Evolutionary conservation across 2,329 filamentous ascomycete genomes (phyloP), one percentile per base, ranked within the genome.

Genomic region (Fusarium domesticum): DNA sequence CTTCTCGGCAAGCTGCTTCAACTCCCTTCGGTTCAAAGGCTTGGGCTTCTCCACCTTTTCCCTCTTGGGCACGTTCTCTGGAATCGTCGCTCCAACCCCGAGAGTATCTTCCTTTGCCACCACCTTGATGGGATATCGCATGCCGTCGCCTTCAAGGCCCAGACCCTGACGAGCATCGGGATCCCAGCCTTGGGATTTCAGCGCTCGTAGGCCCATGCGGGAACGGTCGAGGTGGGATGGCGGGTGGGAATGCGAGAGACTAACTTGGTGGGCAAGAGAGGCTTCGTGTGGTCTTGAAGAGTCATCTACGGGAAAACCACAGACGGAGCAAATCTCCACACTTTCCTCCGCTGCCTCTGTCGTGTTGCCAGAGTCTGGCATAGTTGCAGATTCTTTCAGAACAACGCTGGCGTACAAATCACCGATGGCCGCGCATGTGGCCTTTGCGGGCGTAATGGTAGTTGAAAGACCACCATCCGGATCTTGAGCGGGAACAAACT

Each of bases 51-150:
- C 68, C 44, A 71, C 72, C 41, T 65, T 69, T 50, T 64, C 65
- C 54, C 70, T 72, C 46, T 66, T 65, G 59, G 35, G 68, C 5
- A 49, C 48, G 17, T 69, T 60, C 47, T 70, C 70, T 8, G 72
- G 68, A 7, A 72, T 58, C 19, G 63, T 53, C 4, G 77, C 73
- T 0, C 90, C 89, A 18, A 96, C 66, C 0, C 91, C 92, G 6
- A 86, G 70, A 4, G 78, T 89, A 61, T 92, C 81, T 34, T 83
- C 77, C 67, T 96, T 96, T 42, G 77, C 71, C 46, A 75, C 77
- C 1, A 80, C 71, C 62, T 89, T 89, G 50, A 96, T 74, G 1
- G 91, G 91, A 53, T 83, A 84, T 32, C 84, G 74, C 48, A 89
- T 84, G 3, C 91, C 91, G 53, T 86, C 80, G 1, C 86, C 83